A percentile compares a stretch with the other conserved stretches of the same genome.
phyloP scores from a whole-genome alignment of 179 eudicot species.

The Patellifolia procumbens region DNA sequence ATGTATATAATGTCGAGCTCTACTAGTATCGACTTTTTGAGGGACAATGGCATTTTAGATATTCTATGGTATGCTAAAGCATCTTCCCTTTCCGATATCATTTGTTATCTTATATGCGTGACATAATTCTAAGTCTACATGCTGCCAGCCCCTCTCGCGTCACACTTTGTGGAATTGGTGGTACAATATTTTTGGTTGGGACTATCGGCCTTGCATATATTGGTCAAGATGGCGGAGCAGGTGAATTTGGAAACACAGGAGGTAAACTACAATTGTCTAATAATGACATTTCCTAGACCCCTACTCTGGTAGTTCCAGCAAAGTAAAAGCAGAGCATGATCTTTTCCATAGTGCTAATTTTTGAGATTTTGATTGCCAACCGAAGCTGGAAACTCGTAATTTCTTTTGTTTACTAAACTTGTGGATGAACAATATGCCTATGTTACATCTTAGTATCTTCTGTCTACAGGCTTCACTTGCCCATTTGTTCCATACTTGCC shows the following conservation, averaged over 20 bases:
- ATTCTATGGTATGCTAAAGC: neutral
- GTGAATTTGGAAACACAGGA: constrained; percentile 64
- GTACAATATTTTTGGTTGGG: constrained; percentile 47
- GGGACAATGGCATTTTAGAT: neutral
- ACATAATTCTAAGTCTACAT: neutral
- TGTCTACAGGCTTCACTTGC: constrained; percentile 61
- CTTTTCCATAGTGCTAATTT: neutral
- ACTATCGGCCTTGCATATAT: constrained; percentile 48
- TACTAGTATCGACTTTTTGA: neutral
- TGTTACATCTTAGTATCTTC: neutral
- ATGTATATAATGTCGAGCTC: neutral
- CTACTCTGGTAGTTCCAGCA: neutral
- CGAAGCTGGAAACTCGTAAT: neutral
- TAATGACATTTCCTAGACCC: neutral
- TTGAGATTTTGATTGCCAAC: neutral
- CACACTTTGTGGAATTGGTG: constrained; percentile 57
- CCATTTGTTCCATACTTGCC: constrained; percentile 76
- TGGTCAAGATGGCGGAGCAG: constrained; percentile 69
- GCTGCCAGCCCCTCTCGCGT: constrained; percentile 48
- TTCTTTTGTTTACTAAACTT: neutral
- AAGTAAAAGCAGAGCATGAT: neutral
- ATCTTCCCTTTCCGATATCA: neutral
- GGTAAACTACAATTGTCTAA: constrained; percentile 43
- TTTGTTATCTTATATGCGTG: neutral
- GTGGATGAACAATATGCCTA: neutral